These are phyloP conservation scores for Penicillium macrosclerotiorum DNA, from an alignment of 495 filamentous ascomycete genomes.

Conservation along the genomic window DNA sequence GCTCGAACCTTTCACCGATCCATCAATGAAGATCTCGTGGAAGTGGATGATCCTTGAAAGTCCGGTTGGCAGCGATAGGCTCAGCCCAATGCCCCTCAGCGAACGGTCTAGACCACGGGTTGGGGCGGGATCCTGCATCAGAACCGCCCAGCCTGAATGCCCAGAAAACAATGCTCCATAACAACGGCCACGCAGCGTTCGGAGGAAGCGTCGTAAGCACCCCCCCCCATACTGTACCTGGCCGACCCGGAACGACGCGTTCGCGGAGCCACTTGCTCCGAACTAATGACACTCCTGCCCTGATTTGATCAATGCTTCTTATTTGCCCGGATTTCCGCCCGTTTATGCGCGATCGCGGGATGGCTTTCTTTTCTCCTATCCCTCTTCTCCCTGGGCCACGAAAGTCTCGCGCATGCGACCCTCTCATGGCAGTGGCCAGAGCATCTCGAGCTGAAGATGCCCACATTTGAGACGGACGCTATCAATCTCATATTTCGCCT, in stretches of 20 bases:
- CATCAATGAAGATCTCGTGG: not conserved
- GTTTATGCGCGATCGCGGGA: not conserved
- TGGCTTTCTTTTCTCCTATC: not conserved
- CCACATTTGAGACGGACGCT: not conserved
- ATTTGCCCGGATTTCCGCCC: not conserved
- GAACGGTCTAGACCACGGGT: not conserved
- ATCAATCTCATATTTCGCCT: not conserved
- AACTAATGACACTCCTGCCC: not conserved
- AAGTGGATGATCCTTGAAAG: not conserved
- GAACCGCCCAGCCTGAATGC: not conserved
- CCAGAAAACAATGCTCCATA: not conserved
- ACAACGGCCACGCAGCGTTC: not conserved
- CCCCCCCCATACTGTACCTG: slow-evolving; percentile 1
- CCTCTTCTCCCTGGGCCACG: not conserved
- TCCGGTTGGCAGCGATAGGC: not conserved
- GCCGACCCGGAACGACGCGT: slow-evolving; percentile 1
- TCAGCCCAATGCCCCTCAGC: not conserved
- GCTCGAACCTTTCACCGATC: not conserved
- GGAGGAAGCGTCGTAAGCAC: slow-evolving; percentile 9
- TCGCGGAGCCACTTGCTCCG: slow-evolving; percentile 3
- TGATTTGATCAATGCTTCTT: not conserved
- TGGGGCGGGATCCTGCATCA: not conserved
- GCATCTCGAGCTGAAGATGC: slow-evolving; percentile 6
- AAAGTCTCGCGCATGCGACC: not conserved
- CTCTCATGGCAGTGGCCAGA: not conserved